Evolutionary conservation across 2,329 filamentous ascomycete genomes (phyloP).

Genomic region (Ramularia collo-cygni): DNA sequence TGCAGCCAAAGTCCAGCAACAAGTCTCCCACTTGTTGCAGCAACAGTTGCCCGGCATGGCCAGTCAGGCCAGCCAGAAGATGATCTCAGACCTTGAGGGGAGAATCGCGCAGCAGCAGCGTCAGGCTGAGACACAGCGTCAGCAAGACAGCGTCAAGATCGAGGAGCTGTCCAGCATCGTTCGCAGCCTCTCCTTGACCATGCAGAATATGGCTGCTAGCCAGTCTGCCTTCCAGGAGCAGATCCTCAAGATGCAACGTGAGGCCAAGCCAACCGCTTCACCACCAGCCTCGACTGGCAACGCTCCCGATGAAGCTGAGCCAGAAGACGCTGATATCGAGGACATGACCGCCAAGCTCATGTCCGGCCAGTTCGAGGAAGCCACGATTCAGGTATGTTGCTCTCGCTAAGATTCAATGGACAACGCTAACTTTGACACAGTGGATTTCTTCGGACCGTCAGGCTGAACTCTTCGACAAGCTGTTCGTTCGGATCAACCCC

Average conservation of each 20-base stretch:
- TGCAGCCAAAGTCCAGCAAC: conserved; percentile 60
- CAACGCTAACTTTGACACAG: conserved; percentile 32
- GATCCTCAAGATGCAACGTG: conserved; percentile 37
- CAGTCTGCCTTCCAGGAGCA: conserved; percentile 63
- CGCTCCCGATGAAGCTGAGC: conserved; percentile 34
- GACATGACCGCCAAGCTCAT: conserved; percentile 58
- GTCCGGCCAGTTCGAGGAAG: conserved; percentile 44
- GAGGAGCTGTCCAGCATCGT: conserved; percentile 64
- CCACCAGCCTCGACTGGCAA: conserved; percentile 7
- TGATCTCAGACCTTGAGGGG: conserved; percentile 62
- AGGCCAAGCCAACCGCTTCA: conserved; percentile 38
- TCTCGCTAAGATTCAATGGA: neutral
- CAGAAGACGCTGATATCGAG: conserved; percentile 52
- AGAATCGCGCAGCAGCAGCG: conserved; percentile 47
- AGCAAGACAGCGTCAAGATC: conserved; percentile 57
- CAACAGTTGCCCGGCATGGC: conserved; percentile 30
- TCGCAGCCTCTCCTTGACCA: conserved; percentile 58
- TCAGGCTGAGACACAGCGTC: conserved; percentile 46
- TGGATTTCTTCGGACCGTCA: conserved; percentile 58
- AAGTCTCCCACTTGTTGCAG: conserved; percentile 56
- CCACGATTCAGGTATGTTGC: conserved; percentile 36
- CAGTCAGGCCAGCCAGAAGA: conserved; percentile 54
- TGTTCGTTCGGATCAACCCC: conserved; percentile 54
- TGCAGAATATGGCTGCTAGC: conserved; percentile 61
- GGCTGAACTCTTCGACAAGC: conserved; percentile 53